Base-by-base conservation (phyloP, 2,329 filamentous ascomycete genomes). In the Colletotrichum tanaceti region DNA sequence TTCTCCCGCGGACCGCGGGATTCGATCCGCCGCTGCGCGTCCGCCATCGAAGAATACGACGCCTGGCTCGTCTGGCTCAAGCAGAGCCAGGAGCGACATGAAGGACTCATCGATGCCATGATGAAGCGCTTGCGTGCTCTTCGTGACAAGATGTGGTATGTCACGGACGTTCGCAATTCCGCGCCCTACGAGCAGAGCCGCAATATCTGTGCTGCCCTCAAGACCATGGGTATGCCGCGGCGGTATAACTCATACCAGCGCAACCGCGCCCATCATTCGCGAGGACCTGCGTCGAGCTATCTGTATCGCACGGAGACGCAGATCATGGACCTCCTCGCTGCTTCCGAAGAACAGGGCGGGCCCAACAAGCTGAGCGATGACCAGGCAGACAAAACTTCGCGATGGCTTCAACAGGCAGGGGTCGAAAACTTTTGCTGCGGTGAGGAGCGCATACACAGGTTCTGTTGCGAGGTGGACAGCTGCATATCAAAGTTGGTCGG, bases 111-210 rank as follows among this genome's bases (percentile, higher is more conserved):
- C 43, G 91, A 93, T 47, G 85, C 88, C 5, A 92, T 93, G 87
- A 91, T 93, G 85, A 85, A 85, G 67, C 88, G 89, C 5, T 85
- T 96, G 44, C 88, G 90, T 65, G 90, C 91, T 24, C 85, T 98
- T 46, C 89, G 96, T 49, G 93, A 97, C 77, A 98, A 98, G 84
- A 97, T 98, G 93, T 99, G 96, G 96, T 99, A 97, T 77, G 92
- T 96, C 69, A 95, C 93, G 1, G 94, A 98, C 77, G 94, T 98
- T 35, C 91, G 93, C 71, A 94, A 95, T 74, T 98, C 96, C 4
- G 92, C 90, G 57, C 89, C 90, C 11, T 98, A 98, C 74, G 93
- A 96, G 69, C 91, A 97, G 73, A 93, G 93, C 46, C 90, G 91
- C 67, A 93, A 95, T 72, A 91, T 98, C 54, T 93, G 94, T 6